Conservation (phyloP, 768 basidiomycete species). For the Psilocybe cubensis region DNA sequence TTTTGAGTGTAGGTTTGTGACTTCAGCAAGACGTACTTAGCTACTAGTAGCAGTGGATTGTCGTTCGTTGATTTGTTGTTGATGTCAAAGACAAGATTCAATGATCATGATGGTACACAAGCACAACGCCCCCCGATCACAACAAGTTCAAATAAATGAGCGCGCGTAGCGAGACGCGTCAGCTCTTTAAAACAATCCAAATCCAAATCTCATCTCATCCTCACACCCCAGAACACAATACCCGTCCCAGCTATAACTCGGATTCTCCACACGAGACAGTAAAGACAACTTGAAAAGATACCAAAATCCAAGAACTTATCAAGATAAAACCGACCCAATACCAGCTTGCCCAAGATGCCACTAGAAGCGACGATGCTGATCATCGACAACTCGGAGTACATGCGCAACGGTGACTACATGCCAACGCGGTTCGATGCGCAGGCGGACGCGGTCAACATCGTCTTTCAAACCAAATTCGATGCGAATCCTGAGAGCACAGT, state of each 20-base stretch:
- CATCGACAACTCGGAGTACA: constrained; percentile 97
- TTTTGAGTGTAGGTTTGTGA: too few species aligned
- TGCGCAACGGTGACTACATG: constrained; percentile 92
- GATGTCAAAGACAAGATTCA: not conserved
- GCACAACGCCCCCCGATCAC: not conserved
- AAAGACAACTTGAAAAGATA: not conserved
- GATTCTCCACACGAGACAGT: too few species aligned
- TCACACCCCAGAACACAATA: not conserved
- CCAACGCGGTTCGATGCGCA: constrained; percentile 92
- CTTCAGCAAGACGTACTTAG: too few species aligned
- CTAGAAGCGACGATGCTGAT: constrained; percentile 98
- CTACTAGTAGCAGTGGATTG: too few species aligned
- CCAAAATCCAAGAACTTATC: not conserved
- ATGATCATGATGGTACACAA: not conserved
- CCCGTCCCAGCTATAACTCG: not conserved
- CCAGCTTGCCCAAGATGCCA: constrained; percentile 66
- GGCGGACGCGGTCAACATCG: constrained; percentile 84
- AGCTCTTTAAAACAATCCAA: constrained; percentile 2
- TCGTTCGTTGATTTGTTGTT: not conserved
- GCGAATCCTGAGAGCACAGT: constrained; percentile 98
- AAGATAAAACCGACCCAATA: not conserved
- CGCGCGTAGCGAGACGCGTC: constrained; percentile 14
- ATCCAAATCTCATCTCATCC: not conserved
- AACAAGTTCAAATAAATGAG: constrained; percentile 1
- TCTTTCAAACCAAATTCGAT: constrained; percentile 92